phyloP scores from a whole-genome alignment of 208 protist species.

The Histomonas meleagridis region DNA sequence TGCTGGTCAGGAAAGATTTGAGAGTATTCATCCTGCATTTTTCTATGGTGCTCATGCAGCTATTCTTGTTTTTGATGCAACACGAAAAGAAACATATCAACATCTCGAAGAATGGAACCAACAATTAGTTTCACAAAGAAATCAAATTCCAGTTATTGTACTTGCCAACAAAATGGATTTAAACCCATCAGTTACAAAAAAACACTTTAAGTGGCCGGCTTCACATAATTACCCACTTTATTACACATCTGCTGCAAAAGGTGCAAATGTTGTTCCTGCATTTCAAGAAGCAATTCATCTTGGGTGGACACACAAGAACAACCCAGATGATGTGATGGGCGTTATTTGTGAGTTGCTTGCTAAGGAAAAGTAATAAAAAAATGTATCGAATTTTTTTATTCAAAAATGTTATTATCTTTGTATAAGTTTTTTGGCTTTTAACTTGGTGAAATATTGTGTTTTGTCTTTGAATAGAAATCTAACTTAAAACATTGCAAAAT shows the following conservation, averaged over 20 bases:
- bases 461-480: too few relatives aligned
- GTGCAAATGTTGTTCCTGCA: neutral
- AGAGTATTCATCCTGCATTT: constrained; percentile 44
- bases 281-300: constrained; percentile 34
- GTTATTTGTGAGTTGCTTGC: constrained; percentile 17
- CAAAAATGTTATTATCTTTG: too few relatives aligned
- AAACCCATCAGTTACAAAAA: neutral
- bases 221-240: neutral
- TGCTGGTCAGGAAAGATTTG: constrained; percentile 45
- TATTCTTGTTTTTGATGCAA: constrained; percentile 46
- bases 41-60: constrained; percentile 44
- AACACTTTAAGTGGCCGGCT: neutral
- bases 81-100: constrained; percentile 48
- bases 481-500: too few relatives aligned
- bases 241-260: constrained; percentile 6
- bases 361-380: neutral
- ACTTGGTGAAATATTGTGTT: too few relatives aligned
- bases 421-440: too few relatives aligned
- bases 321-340: constrained; percentile 37
- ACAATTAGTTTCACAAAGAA: constrained; percentile 37
- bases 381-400: too few relatives aligned
- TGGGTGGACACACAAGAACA: constrained; percentile 32
- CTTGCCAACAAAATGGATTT: constrained; percentile 46
- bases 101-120: constrained; percentile 44
- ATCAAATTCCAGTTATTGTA: constrained; percentile 44